phyloP scores from a whole-genome alignment of 2,329 filamentous ascomycete genomes.

The Phaeosphaeriaceae sp. region DNA sequence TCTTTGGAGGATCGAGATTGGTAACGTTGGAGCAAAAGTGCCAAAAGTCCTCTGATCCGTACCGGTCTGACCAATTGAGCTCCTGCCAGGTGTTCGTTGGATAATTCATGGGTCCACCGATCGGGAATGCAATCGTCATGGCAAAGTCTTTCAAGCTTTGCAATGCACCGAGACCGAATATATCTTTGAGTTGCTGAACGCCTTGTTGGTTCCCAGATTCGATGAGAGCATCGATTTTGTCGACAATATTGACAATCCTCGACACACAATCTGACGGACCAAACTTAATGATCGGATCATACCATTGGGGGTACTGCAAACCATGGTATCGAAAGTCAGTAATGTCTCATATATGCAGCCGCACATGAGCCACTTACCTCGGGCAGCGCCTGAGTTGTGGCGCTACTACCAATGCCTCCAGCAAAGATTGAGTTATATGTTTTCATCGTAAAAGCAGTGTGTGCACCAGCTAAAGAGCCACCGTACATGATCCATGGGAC shows the following conservation, averaged over 20 bases:
- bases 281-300: slow-evolving; percentile 58
- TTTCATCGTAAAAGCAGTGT: slow-evolving; percentile 56
- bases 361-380: too few species aligned
- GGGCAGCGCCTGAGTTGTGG: slow-evolving; percentile 50
- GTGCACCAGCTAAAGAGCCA: slow-evolving; percentile 53
- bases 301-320: slow-evolving; percentile 61
- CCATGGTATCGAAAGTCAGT: too few species aligned
- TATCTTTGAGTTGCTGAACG: slow-evolving; percentile 54
- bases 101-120: slow-evolving; percentile 59
- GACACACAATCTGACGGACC: slow-evolving; percentile 59
- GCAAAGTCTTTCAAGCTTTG: slow-evolving; percentile 57
- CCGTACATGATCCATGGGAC: slow-evolving; percentile 58
- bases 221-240: slow-evolving; percentile 59
- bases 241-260: slow-evolving; percentile 57
- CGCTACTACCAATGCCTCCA: slow-evolving; percentile 59
- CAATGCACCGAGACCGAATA: slow-evolving; percentile 58
- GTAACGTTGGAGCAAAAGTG: slow-evolving; percentile 62
- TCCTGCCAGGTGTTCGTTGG: slow-evolving; percentile 63
- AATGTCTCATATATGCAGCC: too few species aligned
- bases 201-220: slow-evolving; percentile 51
- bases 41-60: slow-evolving; percentile 58
- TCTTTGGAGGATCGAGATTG: slow-evolving; percentile 52
- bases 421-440: slow-evolving; percentile 55
- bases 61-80: slow-evolving; percentile 56
- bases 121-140: slow-evolving; percentile 56